phyloP scores from a whole-genome alignment of 768 basidiomycete species.

The Leccinum disarticulatum region DNA sequence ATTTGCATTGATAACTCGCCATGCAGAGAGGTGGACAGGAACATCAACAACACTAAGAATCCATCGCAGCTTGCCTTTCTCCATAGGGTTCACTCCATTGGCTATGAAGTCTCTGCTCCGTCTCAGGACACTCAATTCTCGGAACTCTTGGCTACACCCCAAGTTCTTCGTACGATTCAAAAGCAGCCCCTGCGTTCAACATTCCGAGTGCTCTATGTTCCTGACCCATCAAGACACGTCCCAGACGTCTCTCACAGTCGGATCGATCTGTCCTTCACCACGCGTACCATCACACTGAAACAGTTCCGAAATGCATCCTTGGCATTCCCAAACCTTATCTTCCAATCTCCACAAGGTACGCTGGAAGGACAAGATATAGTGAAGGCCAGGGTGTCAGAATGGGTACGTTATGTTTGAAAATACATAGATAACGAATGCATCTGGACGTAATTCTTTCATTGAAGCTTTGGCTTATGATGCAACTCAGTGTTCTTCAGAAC shows the following conservation, averaged over 20 bases:
- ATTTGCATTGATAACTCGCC: too few species aligned
- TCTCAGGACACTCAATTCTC: neutral
- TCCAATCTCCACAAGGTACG: neutral
- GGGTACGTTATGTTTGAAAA: neutral
- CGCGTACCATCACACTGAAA: too few species aligned
- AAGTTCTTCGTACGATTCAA: neutral
- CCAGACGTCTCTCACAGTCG: too few species aligned
- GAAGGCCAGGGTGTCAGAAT: neutral
- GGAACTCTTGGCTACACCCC: neutral
- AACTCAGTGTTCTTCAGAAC: too few species aligned
- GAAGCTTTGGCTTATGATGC: neutral
- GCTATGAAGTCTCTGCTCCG: neutral
- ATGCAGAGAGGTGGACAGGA: neutral
- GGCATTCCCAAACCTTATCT: neutral
- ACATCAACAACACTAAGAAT: too few species aligned
- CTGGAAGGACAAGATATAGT: neutral
- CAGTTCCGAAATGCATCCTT: too few species aligned
- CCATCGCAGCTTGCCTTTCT: too few species aligned
- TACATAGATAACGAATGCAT: too few species aligned
- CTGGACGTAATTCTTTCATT: neutral
- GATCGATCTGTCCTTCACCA: too few species aligned
- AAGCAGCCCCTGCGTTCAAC: neutral
- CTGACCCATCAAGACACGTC: neutral
- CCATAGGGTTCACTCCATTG: neutral
- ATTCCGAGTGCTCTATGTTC: neutral